phyloP scores from a whole-genome alignment of 768 basidiomycete species.

The Cytidiella melzeri region DNA sequence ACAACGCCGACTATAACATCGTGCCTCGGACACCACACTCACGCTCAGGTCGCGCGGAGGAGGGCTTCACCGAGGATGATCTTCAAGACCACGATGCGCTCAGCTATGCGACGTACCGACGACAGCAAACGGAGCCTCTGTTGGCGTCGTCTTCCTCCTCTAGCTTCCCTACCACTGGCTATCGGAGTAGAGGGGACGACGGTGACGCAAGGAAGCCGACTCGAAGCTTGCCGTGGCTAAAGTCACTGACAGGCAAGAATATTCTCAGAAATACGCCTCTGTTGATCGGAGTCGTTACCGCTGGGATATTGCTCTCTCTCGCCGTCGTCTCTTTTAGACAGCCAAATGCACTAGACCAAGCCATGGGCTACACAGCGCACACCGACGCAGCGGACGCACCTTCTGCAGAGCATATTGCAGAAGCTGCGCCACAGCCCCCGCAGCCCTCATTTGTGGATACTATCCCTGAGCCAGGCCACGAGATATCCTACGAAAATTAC shows the following conservation, averaged over 20 bases:
- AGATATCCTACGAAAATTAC: slow-evolving; percentile 52
- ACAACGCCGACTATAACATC: slow-evolving; percentile 23
- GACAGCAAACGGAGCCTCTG: slow-evolving; percentile 38
- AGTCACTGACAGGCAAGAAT: slow-evolving; percentile 2
- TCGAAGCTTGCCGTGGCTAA: slow-evolving; percentile 2
- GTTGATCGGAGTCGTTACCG: slow-evolving; percentile 38
- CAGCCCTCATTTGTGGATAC: slow-evolving; percentile 18
- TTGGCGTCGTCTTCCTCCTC: slow-evolving; percentile 35
- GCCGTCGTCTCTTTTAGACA: slow-evolving; percentile 42
- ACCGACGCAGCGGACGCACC: slow-evolving; percentile 12
- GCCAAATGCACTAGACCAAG: slow-evolving; percentile 41
- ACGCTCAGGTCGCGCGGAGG: slow-evolving; percentile 51
- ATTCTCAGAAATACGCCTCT: slow-evolving; percentile 31
- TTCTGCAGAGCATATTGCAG: slow-evolving; percentile 6
- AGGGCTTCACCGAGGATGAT: slow-evolving; percentile 45
- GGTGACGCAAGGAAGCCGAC: slow-evolving; percentile 17
- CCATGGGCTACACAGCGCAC: slow-evolving; percentile 29
- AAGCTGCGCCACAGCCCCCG: slow-evolving; percentile 12
- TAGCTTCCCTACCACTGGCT: slow-evolving; percentile 33
- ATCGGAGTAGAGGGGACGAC: slow-evolving; percentile 38
- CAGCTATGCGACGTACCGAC: slow-evolving; percentile 32
- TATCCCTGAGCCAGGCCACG: slow-evolving; percentile 13
- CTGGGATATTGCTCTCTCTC: slow-evolving; percentile 40
- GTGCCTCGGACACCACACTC: slow-evolving; percentile 63
- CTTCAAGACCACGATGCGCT: slow-evolving; percentile 33